Percentiles rank a stretch among this genome's conserved stretches.
These are phyloP conservation scores for Ceratobasidium sp. DNA, from an alignment of 1,284 basidiomycete species.

Conservation along the genomic window DNA sequence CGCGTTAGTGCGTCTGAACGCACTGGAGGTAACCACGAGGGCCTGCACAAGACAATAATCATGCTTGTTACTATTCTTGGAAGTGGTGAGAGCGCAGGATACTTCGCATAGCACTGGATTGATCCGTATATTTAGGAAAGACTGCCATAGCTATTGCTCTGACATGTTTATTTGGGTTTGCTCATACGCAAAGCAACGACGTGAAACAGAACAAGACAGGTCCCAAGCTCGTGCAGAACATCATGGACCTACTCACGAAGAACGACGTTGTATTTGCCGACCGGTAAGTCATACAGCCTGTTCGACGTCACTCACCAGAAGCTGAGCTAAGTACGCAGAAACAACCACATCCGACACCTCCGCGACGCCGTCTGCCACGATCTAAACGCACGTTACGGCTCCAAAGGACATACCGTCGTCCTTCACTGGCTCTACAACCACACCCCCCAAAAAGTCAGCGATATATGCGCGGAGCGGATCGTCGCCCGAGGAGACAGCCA, in stretches of 20 bases:
- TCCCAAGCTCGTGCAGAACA: slow-evolving; percentile 81
- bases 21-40: slow-evolving; percentile 52
- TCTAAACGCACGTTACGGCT: slow-evolving; percentile 37
- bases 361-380: slow-evolving; percentile 73
- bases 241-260: slow-evolving; percentile 70
- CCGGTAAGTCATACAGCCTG: slow-evolving; percentile 46
- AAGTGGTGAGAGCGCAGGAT: slow-evolving; percentile 73
- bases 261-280: slow-evolving; percentile 90
- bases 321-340: slow-evolving; percentile 65
- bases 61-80: slow-evolving; percentile 93
- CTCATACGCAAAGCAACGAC: slow-evolving; percentile 94
- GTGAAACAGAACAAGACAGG: slow-evolving; percentile 84
- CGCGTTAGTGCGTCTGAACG: slow-evolving; percentile 24
- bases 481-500: slow-evolving; percentile 82
- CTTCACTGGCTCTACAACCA: slow-evolving; percentile 80
- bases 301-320: background rate
- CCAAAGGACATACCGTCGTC: slow-evolving; percentile 70
- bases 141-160: slow-evolving; percentile 88
- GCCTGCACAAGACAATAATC: slow-evolving; percentile 84
- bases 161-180: slow-evolving; percentile 81
- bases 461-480: slow-evolving; percentile 83
- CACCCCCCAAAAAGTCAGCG: slow-evolving; percentile 68
- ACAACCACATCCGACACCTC: slow-evolving; percentile 88
- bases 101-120: background rate
- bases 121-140: slow-evolving; percentile 73